Percentiles rank a stretch among this genome's conserved stretches.
These are phyloP conservation scores for Oenanthe sinensis DNA, from an alignment of 129 eudicot species.

Conservation along the genomic window DNA sequence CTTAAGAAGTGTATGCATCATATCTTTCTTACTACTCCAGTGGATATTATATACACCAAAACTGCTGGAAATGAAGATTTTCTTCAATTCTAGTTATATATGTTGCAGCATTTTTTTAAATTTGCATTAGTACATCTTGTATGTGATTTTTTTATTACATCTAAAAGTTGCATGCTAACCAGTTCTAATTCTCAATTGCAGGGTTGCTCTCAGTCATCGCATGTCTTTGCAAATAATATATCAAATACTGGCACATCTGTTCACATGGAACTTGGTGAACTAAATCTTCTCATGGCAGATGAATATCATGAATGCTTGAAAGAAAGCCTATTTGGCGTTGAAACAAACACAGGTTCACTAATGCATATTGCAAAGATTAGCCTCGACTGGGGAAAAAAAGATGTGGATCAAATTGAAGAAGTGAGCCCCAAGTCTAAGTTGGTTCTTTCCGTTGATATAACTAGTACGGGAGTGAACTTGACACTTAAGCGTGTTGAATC, in stretches of 20 bases:
- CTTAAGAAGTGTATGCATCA: neutral
- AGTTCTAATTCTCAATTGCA: constrained; percentile 25
- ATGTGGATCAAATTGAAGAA: constrained; percentile 55
- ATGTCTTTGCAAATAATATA: constrained; percentile 85
- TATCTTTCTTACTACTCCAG: neutral
- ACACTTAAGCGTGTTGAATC: constrained; percentile 86
- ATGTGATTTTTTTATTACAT: neutral
- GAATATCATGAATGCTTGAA: constrained; percentile 88
- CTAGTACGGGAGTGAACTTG: constrained; percentile 80
- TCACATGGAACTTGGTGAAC: constrained; percentile 93
- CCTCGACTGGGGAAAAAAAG: constrained; percentile 88
- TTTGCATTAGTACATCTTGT: too few species aligned
- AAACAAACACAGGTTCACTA: constrained; percentile 78
- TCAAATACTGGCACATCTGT: constrained; percentile 73
- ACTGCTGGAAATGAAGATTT: neutral
- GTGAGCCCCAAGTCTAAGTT: constrained; percentile 40
- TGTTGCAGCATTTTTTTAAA: neutral
- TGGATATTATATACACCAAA: neutral
- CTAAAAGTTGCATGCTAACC: neutral
- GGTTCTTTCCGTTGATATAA: constrained; percentile 69
- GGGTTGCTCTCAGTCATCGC: constrained; percentile 99
- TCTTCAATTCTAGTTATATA: neutral
- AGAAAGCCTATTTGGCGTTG: constrained; percentile 79
- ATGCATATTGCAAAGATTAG: constrained; percentile 78
- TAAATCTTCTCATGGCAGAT: constrained; percentile 86